These are phyloP conservation scores for Scheffersomyces coipomensis DNA, from an alignment of 805 yeast genomes.

Conservation along the genomic window DNA sequence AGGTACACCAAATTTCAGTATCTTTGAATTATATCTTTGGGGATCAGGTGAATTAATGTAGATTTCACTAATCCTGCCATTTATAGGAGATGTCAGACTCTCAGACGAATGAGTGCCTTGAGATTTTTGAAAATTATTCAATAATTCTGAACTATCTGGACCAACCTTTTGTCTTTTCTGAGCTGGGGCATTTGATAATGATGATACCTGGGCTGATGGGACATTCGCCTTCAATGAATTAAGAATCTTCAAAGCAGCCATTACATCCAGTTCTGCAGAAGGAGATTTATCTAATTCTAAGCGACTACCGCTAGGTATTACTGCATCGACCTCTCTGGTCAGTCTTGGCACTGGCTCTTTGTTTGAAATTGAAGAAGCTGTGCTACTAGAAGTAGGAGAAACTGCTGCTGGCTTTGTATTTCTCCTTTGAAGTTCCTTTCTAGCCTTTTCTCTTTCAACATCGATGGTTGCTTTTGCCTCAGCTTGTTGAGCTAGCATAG, in stretches of 20 bases:
- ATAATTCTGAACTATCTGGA: too few relatives aligned
- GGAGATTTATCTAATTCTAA: too few relatives aligned
- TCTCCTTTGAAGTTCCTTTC: not conserved
- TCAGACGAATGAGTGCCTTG: too few relatives aligned
- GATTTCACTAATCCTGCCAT: not conserved
- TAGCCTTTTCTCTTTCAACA: not conserved
- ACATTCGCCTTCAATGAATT: not conserved
- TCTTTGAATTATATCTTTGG: too few relatives aligned
- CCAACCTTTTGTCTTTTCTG: constrained; percentile 7
- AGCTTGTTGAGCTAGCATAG: not conserved
- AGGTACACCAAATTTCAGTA: too few relatives aligned
- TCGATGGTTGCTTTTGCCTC: not conserved
- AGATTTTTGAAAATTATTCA: too few relatives aligned
- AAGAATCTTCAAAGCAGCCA: not conserved
- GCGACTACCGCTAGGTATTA: too few relatives aligned
- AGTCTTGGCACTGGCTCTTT: too few relatives aligned
- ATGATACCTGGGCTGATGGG: not conserved
- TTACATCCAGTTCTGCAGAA: not conserved
- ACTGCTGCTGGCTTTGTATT: too few relatives aligned
- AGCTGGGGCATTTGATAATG: not conserved
- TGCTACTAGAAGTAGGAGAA: too few relatives aligned
- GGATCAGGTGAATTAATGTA: not conserved
- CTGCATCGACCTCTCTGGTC: too few relatives aligned
- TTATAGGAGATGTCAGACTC: not conserved
- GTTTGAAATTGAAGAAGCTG: too few relatives aligned